These are phyloP conservation scores for Earliella scabrosa DNA, from an alignment of 1,284 basidiomycete genomes.

Conservation along the genomic window DNA sequence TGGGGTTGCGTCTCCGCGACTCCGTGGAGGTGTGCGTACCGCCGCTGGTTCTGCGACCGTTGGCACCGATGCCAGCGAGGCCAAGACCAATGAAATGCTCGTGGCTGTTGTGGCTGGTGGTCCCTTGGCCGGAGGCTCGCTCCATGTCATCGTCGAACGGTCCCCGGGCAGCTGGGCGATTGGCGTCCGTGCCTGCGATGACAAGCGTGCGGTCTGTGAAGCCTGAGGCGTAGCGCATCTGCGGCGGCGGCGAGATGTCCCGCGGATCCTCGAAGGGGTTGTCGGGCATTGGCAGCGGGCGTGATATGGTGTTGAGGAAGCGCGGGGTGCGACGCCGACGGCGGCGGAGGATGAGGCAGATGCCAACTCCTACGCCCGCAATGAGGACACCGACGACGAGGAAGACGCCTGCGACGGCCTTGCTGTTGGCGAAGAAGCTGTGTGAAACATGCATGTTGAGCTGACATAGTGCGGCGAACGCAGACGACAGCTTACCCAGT, in stretches of 20 bases:
- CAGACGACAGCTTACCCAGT: slow-evolving; percentile 26
- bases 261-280: slow-evolving; percentile 35
- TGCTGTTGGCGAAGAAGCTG: slow-evolving; percentile 59
- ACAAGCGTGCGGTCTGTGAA: slow-evolving; percentile 25
- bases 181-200: slow-evolving; percentile 11
- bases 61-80: slow-evolving; percentile 27
- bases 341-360: slow-evolving; percentile 41
- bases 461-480: slow-evolving; percentile 22
- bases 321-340: slow-evolving; percentile 39
- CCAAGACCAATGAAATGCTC: slow-evolving; percentile 11
- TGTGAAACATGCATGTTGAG: neutral
- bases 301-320: slow-evolving; percentile 39
- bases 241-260: slow-evolving; percentile 10
- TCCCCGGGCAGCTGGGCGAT: slow-evolving; percentile 10
- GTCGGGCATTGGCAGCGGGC: slow-evolving; percentile 34
- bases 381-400: slow-evolving; percentile 50
- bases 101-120: slow-evolving; percentile 2
- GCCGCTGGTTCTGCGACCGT: slow-evolving; percentile 13
- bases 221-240: slow-evolving; percentile 22
- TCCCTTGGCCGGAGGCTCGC: neutral
- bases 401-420: slow-evolving; percentile 62
- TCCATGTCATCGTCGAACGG: slow-evolving; percentile 27
- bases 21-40: slow-evolving; percentile 3
- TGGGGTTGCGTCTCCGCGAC: slow-evolving; percentile 17
- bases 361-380: slow-evolving; percentile 38